Evolutionary conservation across 306 rosid genomes (phyloP), one percentile per base, ranked within the genome.

Genomic region (Corylus americana): DNA sequence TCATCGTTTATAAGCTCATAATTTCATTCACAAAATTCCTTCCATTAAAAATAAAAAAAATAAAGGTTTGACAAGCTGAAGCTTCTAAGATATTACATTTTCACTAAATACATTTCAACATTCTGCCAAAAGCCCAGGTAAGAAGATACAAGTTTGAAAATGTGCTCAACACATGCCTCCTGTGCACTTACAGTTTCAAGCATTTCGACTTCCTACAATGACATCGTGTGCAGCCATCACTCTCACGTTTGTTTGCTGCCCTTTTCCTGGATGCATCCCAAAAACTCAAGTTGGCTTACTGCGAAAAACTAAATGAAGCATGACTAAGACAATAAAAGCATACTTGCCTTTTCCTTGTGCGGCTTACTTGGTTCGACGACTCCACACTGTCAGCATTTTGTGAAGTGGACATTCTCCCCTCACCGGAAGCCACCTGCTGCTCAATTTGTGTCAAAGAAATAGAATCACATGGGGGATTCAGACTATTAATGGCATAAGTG

Each of bases 111-210:
- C 8, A 59, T 25, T 42, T 59, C 37, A 63, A 64, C 20, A 9
- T 63, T 27, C 48, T 42, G 20, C 50, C 66, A 12, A 59, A 59
- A 59, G 37, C 14, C 66, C 66, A 10, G 37, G 12, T 25, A 59
- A 59, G 31, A 59, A 59, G 14, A 4, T 59, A 59, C 16, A 9
- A 59, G 11, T 59, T 11, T 42, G 25, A 59, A 25, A 25, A 25
- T 59, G 29, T 22, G 8, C 66, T 59, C 42, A 37, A 55, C 37
- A n/a, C 17, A 16, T 35, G 55, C 53, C 78, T 58, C 20, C 22
- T 45, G 6, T 73, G 73, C 55, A 80, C 89, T 80, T 86, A 86
- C 85, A 78, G 81, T 80, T 83, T 77, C 81, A 83, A 66, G 76
- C 89, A 86, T 45, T 53, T 57, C 58, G 83, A 77, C 63, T 55